These are phyloP conservation scores for Plenodomus lindquistii DNA, from an alignment of 2,329 filamentous ascomycete species.

Conservation along the genomic window DNA sequence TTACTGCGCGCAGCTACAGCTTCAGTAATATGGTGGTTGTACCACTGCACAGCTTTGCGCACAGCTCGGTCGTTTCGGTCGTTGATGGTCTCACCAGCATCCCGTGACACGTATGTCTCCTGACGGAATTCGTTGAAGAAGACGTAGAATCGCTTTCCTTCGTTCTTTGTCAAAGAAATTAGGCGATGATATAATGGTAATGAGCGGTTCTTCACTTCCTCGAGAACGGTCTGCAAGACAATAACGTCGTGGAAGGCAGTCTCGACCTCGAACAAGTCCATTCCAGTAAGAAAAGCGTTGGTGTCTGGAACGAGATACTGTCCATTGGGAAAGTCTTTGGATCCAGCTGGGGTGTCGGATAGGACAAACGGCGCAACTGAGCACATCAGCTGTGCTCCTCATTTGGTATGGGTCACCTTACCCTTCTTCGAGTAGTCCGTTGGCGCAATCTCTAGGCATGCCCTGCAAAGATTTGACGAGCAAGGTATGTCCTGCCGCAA, in stretches of 20 bases:
- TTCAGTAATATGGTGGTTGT: slow-evolving; percentile 75
- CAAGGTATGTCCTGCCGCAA: slow-evolving; percentile 96
- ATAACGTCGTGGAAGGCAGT: slow-evolving; percentile 96
- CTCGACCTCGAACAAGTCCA: slow-evolving; percentile 95
- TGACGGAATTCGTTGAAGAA: slow-evolving; percentile 98
- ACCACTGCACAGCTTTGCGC: slow-evolving; percentile 85
- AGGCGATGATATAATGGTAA: slow-evolving; percentile 93
- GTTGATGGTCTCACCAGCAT: slow-evolving; percentile 84
- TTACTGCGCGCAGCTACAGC: slow-evolving; percentile 59
- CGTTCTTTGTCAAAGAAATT: slow-evolving; percentile 86
- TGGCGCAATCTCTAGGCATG: slow-evolving; percentile 75
- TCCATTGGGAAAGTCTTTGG: slow-evolving; percentile 78
- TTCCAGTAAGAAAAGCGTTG: slow-evolving; percentile 90
- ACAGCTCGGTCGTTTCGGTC: slow-evolving; percentile 95
- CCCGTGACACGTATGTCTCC: slow-evolving; percentile 82
- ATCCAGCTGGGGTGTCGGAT: slow-evolving; percentile 84
- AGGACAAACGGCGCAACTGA: slow-evolving; percentile 81
- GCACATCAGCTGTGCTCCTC: slow-evolving; percentile 20
- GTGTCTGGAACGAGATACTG: slow-evolving; percentile 97
- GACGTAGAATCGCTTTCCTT: slow-evolving; percentile 96
- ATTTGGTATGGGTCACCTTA: slow-evolving; percentile 42
- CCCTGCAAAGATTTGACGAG: slow-evolving; percentile 83
- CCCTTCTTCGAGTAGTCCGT: slow-evolving; percentile 77
- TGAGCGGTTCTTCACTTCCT: slow-evolving; percentile 92
- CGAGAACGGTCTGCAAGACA: slow-evolving; percentile 91